Percentiles rank a stretch among this genome's conserved stretches.
Evolutionary conservation across 2,329 filamentous ascomycete genomes (phyloP).

Genomic region (Teratosphaeria pseudoeucalypti): DNA sequence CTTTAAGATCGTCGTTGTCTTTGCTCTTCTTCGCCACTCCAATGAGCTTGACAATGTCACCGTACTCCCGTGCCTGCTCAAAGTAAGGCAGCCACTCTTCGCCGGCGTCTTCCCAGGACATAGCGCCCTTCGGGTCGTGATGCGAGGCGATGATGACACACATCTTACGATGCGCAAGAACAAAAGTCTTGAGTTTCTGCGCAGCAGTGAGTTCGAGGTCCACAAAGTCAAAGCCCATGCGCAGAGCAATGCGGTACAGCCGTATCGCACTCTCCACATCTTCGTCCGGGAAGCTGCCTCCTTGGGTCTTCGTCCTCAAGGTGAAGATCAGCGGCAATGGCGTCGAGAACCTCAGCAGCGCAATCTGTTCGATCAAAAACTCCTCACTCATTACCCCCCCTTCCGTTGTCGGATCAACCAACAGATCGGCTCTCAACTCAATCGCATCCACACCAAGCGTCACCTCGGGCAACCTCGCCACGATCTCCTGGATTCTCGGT

Average conservation of each 20-base stretch:
- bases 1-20: slow-evolving; percentile 76
- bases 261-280: slow-evolving; percentile 51
- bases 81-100: slow-evolving; percentile 76
- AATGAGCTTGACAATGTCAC: slow-evolving; percentile 89
- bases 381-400: slow-evolving; percentile 55
- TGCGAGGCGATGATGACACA: slow-evolving; percentile 90
- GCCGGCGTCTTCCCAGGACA: slow-evolving; percentile 78
- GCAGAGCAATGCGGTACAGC: slow-evolving; percentile 68
- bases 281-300: slow-evolving; percentile 75
- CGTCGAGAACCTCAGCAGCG: slow-evolving; percentile 61
- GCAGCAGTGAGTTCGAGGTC: slow-evolving; percentile 87
- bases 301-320: slow-evolving; percentile 73
- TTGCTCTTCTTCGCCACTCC: slow-evolving; percentile 65
- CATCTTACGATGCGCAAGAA: slow-evolving; percentile 46
- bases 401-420: slow-evolving; percentile 55
- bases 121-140: slow-evolving; percentile 67
- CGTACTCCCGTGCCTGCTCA: slow-evolving; percentile 80
- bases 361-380: slow-evolving; percentile 71
- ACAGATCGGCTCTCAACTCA: slow-evolving; percentile 83
- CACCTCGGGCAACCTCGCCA: slow-evolving; percentile 57
- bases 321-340: slow-evolving; percentile 85
- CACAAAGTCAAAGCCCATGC: slow-evolving; percentile 81
- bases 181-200: slow-evolving; percentile 55
- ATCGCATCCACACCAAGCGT: slow-evolving; percentile 84
- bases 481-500: slow-evolving; percentile 56